Conservation (phyloP, 2,329 filamentous ascomycete genomes). For the Lecanicillium sp. region DNA sequence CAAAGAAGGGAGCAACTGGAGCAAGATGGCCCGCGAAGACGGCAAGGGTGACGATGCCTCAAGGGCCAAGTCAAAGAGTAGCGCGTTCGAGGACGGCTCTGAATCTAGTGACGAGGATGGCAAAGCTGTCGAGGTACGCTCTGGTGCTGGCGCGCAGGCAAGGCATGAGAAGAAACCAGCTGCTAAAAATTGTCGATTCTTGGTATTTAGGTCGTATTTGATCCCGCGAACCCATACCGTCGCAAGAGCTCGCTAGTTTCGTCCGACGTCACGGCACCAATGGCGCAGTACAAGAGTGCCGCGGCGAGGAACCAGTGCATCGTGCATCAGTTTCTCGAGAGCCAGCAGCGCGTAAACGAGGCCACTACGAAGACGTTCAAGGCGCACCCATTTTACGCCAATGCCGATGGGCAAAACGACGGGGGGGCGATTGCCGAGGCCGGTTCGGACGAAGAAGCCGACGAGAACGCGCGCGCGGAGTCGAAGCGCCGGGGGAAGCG, state of each 20-base stretch:
- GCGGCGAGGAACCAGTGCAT: conserved; percentile 47
- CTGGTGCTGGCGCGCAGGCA: background rate
- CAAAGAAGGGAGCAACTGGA: too few species aligned
- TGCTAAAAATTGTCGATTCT: background rate
- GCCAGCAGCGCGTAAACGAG: conserved; percentile 34
- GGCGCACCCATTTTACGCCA: conserved; percentile 20
- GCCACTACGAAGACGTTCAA: conserved; percentile 19
- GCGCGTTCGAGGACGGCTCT: conserved; percentile 27
- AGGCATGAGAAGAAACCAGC: background rate
- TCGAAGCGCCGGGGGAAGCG: conserved; percentile 1
- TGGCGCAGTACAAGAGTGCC: too few species aligned
- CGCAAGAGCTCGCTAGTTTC: conserved; percentile 59
- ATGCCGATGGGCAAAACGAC: conserved; percentile 7
- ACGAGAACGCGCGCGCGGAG: conserved; percentile 6
- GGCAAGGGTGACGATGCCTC: background rate
- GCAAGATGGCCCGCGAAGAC: background rate
- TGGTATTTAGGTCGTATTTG: conserved; percentile 50
- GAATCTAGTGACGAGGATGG: conserved; percentile 44
- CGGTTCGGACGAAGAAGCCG: conserved; percentile 4
- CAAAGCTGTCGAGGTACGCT: conserved; percentile 41
- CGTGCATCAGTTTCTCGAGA: conserved; percentile 58
- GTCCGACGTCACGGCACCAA: conserved; percentile 29
- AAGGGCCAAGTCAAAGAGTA: conserved; percentile 6
- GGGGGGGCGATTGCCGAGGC: conserved; percentile 11
- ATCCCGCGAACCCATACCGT: conserved; percentile 51